Evolutionary conservation across 352 stramenopile genomes (phyloP).

Genomic region (Phytophthora capsici): DNA sequence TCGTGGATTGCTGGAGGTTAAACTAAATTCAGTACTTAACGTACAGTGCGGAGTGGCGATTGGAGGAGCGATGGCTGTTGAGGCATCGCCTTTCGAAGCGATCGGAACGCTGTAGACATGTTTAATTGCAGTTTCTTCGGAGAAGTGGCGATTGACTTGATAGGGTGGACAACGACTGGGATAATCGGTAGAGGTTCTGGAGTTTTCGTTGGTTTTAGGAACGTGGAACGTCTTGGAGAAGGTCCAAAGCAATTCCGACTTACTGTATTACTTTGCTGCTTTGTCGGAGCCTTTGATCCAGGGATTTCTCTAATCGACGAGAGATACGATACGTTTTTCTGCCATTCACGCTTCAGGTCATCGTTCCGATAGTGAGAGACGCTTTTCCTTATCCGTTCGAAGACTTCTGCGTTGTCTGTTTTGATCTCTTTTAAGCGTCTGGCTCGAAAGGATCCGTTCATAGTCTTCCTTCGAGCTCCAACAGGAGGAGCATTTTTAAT

Average conservation of each 20-base stretch:
- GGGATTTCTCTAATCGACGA: slow-evolving; percentile 77
- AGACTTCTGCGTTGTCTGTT: slow-evolving; percentile 56
- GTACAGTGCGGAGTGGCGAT: slow-evolving; percentile 46
- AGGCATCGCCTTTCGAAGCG: slow-evolving; percentile 70
- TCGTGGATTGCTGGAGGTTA: slow-evolving; percentile 9
- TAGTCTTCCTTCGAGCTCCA: slow-evolving; percentile 36
- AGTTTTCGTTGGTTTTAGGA: slow-evolving; percentile 6
- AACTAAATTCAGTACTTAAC: slow-evolving; percentile 10
- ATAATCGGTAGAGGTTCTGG: slow-evolving; percentile 40
- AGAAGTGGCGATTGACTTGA: slow-evolving; percentile 63
- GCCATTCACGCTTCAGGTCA: slow-evolving; percentile 61
- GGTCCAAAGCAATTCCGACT: slow-evolving; percentile 24
- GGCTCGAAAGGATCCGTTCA: slow-evolving; percentile 58
- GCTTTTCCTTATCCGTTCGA: slow-evolving; percentile 69
- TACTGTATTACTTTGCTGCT: slow-evolving; percentile 14
- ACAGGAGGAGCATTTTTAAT: slow-evolving; percentile 24
- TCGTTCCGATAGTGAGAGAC: slow-evolving; percentile 69
- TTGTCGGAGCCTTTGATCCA: slow-evolving; percentile 2
- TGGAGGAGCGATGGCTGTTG: slow-evolving; percentile 61
- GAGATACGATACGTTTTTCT: slow-evolving; percentile 76
- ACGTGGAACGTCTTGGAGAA: slow-evolving; percentile 26
- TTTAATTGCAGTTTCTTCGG: slow-evolving; percentile 61
- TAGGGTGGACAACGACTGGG: slow-evolving; percentile 47
- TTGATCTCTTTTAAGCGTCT: slow-evolving; percentile 72
- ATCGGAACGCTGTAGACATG: slow-evolving; percentile 65